Percentiles rank a stretch among this genome's conserved stretches.
phyloP scores from a whole-genome alignment of 495 filamentous ascomycete species.

The Aspergillus cristatus region DNA sequence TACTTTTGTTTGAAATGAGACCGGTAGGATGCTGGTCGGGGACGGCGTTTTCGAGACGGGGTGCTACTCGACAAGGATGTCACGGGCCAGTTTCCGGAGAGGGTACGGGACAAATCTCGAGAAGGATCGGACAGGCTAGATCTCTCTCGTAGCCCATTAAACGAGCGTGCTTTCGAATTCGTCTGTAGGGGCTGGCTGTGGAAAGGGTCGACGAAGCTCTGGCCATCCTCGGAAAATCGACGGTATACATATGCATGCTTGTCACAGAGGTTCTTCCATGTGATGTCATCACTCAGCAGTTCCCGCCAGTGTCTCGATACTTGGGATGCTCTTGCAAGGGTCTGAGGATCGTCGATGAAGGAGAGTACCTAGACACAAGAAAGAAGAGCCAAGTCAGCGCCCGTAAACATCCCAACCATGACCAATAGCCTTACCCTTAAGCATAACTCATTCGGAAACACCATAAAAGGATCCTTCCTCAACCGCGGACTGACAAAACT shows the following conservation, averaged over 20 bases:
- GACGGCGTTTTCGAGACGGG: slow-evolving; percentile 25
- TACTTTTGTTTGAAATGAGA: slow-evolving; percentile 97
- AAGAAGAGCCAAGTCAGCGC: slow-evolving; percentile 3
- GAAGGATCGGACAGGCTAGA: slow-evolving; percentile 16
- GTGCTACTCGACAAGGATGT: slow-evolving; percentile 11
- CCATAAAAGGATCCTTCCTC: slow-evolving; percentile 90
- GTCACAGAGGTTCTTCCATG: slow-evolving; percentile 93
- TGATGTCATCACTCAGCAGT: slow-evolving; percentile 87
- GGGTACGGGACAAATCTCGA: slow-evolving; percentile 22
- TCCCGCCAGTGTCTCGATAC: slow-evolving; percentile 91
- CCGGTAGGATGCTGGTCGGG: slow-evolving; percentile 63
- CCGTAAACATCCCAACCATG: slow-evolving; percentile 1
- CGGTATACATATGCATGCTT: slow-evolving; percentile 74
- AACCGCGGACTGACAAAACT: slow-evolving; percentile 85
- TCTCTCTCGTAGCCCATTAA: slow-evolving; percentile 17
- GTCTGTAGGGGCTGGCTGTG: slow-evolving; percentile 18
- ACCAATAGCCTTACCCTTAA: slow-evolving; percentile 52
- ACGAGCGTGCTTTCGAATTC: slow-evolving; percentile 10
- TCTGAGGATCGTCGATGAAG: slow-evolving; percentile 90
- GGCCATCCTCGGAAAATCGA: slow-evolving; percentile 40
- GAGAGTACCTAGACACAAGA: slow-evolving; percentile 59
- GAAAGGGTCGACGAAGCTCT: slow-evolving; percentile 28
- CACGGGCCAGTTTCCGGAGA: slow-evolving; percentile 30
- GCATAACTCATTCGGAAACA: slow-evolving; percentile 85
- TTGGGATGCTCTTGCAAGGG: slow-evolving; percentile 83